These are phyloP conservation scores for Fusarium hostae DNA, from an alignment of 2,329 filamentous ascomycete genomes.

Conservation along the genomic window DNA sequence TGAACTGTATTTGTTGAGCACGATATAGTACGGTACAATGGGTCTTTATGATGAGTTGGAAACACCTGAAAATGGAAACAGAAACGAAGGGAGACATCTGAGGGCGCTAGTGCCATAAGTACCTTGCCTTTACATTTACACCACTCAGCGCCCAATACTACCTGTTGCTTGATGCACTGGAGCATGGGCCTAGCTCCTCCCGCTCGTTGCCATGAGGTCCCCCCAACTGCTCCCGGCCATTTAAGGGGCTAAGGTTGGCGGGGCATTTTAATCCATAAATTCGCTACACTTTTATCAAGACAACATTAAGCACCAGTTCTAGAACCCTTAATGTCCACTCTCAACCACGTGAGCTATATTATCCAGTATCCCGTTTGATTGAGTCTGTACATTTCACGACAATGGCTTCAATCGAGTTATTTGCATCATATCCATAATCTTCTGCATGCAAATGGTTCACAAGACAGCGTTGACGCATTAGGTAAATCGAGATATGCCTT, in stretches of 20 bases:
- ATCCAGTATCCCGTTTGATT: neutral
- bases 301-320: constrained; percentile 14
- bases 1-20: constrained; percentile 3
- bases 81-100: constrained; percentile 29
- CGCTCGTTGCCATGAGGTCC: constrained; percentile 7
- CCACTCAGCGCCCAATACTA: constrained; percentile 29
- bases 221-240: neutral
- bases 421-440: neutral
- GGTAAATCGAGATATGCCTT: neutral
- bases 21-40: neutral
- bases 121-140: constrained; percentile 8
- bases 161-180: constrained; percentile 2
- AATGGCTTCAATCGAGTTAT: neutral
- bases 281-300: constrained; percentile 5
- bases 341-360: constrained; percentile 14
- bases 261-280: constrained; percentile 21
- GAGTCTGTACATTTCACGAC: neutral
- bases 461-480: neutral
- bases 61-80: constrained; percentile 26
- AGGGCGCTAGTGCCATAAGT: constrained; percentile 24
- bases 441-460: neutral
- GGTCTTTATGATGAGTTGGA: constrained; percentile 22
- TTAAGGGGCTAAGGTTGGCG: constrained; percentile 31
- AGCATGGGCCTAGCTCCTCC: constrained; percentile 25
- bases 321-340: constrained; percentile 11